These are phyloP conservation scores for Aaosphaeria pasadenensis DNA, from an alignment of 2,329 filamentous ascomycete species.

Conservation along the genomic window DNA sequence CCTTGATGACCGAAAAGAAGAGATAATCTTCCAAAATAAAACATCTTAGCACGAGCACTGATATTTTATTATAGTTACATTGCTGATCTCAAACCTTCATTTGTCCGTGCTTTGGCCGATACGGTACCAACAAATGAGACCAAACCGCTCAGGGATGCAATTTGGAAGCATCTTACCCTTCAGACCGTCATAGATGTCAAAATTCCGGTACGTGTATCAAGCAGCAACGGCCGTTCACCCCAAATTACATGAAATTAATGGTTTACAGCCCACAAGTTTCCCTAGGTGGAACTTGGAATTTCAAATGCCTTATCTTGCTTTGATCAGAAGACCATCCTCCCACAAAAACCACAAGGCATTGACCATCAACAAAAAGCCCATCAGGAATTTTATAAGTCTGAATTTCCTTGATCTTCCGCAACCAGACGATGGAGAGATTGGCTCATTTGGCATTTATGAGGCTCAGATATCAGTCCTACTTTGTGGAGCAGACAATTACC, in stretches of 20 bases:
- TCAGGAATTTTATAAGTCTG: neutral
- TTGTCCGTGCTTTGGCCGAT: conserved; percentile 4
- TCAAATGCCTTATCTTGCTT: neutral
- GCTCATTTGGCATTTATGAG: neutral
- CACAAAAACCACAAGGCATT: neutral
- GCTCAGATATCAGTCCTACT: neutral
- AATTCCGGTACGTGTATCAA: conserved; percentile 5
- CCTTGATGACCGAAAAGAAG: neutral
- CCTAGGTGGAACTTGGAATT: neutral
- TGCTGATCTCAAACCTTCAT: conserved; percentile 4
- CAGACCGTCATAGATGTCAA: conserved; percentile 6
- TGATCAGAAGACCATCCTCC: neutral
- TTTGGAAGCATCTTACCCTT: conserved; percentile 10
- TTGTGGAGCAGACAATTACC: neutral
- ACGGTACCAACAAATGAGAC: conserved; percentile 7
- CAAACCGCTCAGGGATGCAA: conserved; percentile 5
- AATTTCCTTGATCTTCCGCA: neutral
- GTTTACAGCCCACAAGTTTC: neutral
- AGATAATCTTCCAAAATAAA: no score
- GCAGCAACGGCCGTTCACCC: neutral
- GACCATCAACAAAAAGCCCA: neutral
- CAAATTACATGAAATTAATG: neutral
- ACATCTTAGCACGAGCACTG: neutral
- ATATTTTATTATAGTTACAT: conserved; percentile 4
- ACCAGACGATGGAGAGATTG: neutral